Percentiles rank a stretch among this genome's conserved stretches.
Evolutionary conservation across 805 yeast genomes (phyloP).

Genomic region (Metschnikowia aberdeeniae): DNA sequence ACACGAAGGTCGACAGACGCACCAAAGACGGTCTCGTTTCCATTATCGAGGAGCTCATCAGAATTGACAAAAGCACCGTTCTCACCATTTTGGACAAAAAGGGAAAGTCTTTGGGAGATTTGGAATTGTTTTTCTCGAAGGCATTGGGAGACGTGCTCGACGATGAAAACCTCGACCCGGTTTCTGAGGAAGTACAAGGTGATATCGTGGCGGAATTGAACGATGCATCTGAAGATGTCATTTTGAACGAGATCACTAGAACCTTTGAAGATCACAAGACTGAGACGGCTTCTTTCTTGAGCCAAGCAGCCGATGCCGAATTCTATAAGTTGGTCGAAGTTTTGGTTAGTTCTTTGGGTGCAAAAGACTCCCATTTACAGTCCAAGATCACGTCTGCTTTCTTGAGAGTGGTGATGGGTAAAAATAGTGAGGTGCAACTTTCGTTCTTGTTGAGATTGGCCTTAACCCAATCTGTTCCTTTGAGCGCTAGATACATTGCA

Average conservation of each 20-base stretch:
- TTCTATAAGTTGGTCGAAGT: constrained; percentile 41
- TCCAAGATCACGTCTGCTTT: constrained; percentile 6
- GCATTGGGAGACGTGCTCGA: constrained; percentile 39
- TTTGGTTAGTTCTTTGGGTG: constrained; percentile 43
- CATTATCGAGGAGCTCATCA: constrained; percentile 22
- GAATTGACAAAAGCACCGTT: constrained; percentile 21
- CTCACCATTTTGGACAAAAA: constrained; percentile 16
- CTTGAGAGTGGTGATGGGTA: constrained; percentile 10
- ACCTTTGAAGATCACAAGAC: constrained; percentile 12
- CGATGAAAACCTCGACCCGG: constrained; percentile 4
- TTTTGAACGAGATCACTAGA: neutral
- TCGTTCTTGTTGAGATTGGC: constrained; percentile 58
- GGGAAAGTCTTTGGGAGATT: constrained; percentile 25
- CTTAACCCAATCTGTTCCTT: constrained; percentile 55
- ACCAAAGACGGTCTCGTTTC: neutral
- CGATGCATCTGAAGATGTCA: constrained; percentile 6
- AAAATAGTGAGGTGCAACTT: constrained; percentile 37
- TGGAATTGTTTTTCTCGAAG: constrained; percentile 60
- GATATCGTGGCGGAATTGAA: neutral
- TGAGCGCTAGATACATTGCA: constrained; percentile 50
- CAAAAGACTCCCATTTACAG: constrained; percentile 10
- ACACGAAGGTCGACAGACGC: constrained; percentile 12
- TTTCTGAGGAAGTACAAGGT: neutral
- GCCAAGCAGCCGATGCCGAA: constrained; percentile 29
- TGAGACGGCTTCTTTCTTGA: constrained; percentile 31